These are phyloP conservation scores for Psilocybe cyanescens DNA, from an alignment of 768 basidiomycete species.

Conservation along the genomic window DNA sequence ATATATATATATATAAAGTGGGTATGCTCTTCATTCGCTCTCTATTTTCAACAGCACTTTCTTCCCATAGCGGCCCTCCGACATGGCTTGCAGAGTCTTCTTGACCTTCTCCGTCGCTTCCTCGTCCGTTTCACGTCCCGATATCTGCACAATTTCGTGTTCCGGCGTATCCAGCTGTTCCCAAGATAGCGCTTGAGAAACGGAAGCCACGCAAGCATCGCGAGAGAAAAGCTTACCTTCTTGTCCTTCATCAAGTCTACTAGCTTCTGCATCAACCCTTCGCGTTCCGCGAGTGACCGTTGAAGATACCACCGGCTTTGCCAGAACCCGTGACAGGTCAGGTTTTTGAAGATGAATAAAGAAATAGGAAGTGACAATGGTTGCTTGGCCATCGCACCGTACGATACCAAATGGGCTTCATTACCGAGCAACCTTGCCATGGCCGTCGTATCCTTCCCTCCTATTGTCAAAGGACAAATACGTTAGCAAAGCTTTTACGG, in stretches of 20 bases:
- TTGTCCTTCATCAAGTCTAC: constrained; percentile 55
- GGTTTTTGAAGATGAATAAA: constrained; percentile 83
- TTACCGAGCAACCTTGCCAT: constrained; percentile 73
- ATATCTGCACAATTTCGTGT: constrained; percentile 68
- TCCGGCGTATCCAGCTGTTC: constrained; percentile 66
- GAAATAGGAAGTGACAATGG: constrained; percentile 79
- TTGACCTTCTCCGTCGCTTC: constrained; percentile 49
- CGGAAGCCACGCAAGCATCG: not conserved
- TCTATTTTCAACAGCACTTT: constrained; percentile 47
- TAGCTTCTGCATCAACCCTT: constrained; percentile 53
- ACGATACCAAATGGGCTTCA: constrained; percentile 79
- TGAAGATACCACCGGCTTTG: constrained; percentile 70
- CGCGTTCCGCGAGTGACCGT: constrained; percentile 50
- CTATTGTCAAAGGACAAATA: constrained; percentile 15
- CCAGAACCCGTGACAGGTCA: constrained; percentile 81
- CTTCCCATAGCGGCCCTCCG: constrained; percentile 41
- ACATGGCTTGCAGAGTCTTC: constrained; percentile 46
- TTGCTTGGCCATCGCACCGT: constrained; percentile 89
- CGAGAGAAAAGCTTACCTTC: constrained; percentile 43
- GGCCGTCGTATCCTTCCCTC: constrained; percentile 67
- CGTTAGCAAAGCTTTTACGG: not conserved
- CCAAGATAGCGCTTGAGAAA: not conserved
- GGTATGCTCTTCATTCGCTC: constrained; percentile 8
- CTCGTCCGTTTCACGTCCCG: constrained; percentile 37
- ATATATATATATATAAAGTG: not conserved